These are phyloP conservation scores for Claviceps capensis DNA, from an alignment of 2,329 filamentous ascomycete species.

Conservation along the genomic window DNA sequence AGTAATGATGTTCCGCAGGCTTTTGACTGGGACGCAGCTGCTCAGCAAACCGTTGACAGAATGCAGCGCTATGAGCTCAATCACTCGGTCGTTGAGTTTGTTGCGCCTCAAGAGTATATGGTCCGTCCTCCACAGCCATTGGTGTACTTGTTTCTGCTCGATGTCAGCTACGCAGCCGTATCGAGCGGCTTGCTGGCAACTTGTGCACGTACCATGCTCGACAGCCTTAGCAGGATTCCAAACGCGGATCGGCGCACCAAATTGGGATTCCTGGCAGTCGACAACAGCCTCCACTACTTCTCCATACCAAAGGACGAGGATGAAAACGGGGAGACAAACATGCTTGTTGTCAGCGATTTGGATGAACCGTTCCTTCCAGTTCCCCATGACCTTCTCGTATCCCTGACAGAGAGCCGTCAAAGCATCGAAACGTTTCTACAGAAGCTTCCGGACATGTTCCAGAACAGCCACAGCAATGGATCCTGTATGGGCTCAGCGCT, in stretches of 20 bases:
- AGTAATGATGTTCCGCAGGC: conserved; percentile 98
- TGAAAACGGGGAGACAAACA: conserved; percentile 71
- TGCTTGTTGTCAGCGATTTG: conserved; percentile 88
- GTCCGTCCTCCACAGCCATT: conserved; percentile 90
- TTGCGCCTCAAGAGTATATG: conserved; percentile 99
- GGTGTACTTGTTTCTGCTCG: conserved; percentile 90
- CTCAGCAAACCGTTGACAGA: conserved; percentile 82
- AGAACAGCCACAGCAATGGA: conserved; percentile 75
- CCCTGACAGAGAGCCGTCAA: conserved; percentile 72
- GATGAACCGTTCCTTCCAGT: conserved; percentile 95
- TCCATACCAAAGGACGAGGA: conserved; percentile 80
- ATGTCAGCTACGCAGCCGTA: conserved; percentile 83
- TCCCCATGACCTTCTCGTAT: conserved; percentile 80
- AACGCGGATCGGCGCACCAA: conserved; percentile 89
- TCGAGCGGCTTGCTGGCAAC: conserved; percentile 86
- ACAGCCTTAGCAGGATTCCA: conserved; percentile 93
- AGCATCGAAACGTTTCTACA: conserved; percentile 86
- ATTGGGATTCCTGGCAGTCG: conserved; percentile 88
- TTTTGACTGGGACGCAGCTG: conserved; percentile 91
- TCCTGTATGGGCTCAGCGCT: conserved; percentile 95
- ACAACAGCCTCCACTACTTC: conserved; percentile 92
- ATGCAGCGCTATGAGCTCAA: conserved; percentile 91
- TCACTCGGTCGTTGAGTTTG: conserved; percentile 92
- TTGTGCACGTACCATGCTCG: conserved; percentile 81
- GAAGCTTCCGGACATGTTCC: conserved; percentile 92